Evolutionary conservation across 129 eudicot species (phyloP).

Genomic region (Flaveria brownii): DNA sequence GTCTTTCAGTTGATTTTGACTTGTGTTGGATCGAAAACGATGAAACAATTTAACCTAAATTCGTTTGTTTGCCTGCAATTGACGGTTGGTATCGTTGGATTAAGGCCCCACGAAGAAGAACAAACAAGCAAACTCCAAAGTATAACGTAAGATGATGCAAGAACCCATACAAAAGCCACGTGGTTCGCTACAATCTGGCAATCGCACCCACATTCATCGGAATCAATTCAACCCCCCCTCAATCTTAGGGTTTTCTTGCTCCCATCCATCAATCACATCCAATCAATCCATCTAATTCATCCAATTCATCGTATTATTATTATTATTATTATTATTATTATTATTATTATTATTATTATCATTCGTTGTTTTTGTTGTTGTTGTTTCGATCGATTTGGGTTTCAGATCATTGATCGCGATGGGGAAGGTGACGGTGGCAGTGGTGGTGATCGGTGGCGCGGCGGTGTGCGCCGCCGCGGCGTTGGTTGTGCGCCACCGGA

Average conservation of each 20-base stretch:
- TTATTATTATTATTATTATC: too few relatives aligned
- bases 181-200: constrained; percentile 32
- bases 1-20: background rate
- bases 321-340: background rate
- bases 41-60: too few relatives aligned
- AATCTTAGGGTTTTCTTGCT: constrained; percentile 17
- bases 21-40: too few relatives aligned
- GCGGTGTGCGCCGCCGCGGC: constrained; percentile 70
- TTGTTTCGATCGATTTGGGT: background rate
- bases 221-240: constrained; percentile 7
- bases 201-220: constrained; percentile 18
- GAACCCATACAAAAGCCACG: constrained; percentile 13
- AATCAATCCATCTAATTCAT: too few relatives aligned
- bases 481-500: constrained; percentile 50
- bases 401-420: constrained; percentile 23
- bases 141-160: too few relatives aligned
- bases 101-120: too few relatives aligned
- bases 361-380: too few relatives aligned
- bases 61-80: too few relatives aligned
- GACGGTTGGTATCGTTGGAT: too few relatives aligned
- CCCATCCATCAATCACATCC: constrained; percentile 16
- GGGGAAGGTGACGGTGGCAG: constrained; percentile 62
- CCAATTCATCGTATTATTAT: constrained; percentile 1
- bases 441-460: constrained; percentile 62
- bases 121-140: too few relatives aligned